Conservation (phyloP, 176 grass and related monocot species). For the Elymus sibiricus region DNA sequence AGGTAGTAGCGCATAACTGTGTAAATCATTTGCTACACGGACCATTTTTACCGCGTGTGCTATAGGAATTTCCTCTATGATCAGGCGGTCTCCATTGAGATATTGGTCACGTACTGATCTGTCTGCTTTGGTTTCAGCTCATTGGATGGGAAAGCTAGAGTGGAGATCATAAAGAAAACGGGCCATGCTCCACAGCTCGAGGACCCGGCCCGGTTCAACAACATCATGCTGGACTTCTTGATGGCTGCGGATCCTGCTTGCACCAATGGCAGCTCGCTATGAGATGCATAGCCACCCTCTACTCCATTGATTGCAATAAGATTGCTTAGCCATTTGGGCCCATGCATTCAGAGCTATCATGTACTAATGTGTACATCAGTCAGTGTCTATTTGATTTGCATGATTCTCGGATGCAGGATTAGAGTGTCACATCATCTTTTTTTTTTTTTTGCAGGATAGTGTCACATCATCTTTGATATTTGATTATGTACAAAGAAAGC, state of each 20-base stretch:
- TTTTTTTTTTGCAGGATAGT: too few species aligned
- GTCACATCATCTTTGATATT: too few species aligned
- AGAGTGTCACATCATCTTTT: too few species aligned
- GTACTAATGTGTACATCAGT: too few species aligned
- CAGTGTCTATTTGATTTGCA: too few species aligned
- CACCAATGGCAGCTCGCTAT: background rate
- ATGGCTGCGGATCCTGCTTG: background rate
- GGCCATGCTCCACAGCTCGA: constrained; percentile 52
- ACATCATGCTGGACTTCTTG: constrained; percentile 45
- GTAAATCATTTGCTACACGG: background rate
- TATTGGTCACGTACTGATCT: background rate
- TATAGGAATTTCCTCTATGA: too few species aligned
- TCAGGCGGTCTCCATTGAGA: too few species aligned
- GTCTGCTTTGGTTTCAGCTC: constrained; percentile 25
- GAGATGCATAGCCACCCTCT: background rate
- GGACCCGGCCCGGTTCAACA: constrained; percentile 50
- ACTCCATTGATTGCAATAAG: constrained; percentile 15
- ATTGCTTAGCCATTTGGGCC: background rate
- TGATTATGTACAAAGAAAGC: too few species aligned
- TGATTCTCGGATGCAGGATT: too few species aligned
- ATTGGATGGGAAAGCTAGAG: constrained; percentile 49
- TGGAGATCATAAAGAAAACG: constrained; percentile 63
- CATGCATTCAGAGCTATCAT: background rate
- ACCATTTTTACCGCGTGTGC: too few species aligned
- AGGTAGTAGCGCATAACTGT: constrained; percentile 28